Evolutionary conservation across 2,329 filamentous ascomycete genomes (phyloP).

Genomic region (Teratosphaeria pseudoeucalypti): DNA sequence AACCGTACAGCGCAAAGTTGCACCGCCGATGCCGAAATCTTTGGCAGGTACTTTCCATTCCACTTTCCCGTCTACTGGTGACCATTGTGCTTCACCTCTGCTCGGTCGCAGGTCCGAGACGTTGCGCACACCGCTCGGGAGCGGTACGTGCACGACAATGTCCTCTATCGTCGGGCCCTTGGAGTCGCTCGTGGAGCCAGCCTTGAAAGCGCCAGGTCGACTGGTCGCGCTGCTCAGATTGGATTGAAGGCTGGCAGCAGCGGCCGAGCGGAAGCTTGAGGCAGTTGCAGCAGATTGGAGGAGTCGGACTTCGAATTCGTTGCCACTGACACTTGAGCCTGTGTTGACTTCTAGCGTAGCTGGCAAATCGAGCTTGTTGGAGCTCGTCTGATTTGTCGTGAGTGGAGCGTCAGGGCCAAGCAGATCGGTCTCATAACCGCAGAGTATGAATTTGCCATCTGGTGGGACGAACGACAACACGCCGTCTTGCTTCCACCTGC

Average conservation of each 20-base stretch:
- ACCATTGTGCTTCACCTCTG: constrained; percentile 75
- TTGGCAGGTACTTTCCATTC: constrained; percentile 78
- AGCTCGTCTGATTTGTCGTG: constrained; percentile 11
- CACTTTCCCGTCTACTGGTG: constrained; percentile 57
- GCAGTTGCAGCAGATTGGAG: constrained; percentile 41
- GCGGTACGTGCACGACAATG: constrained; percentile 64
- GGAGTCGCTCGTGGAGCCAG: constrained; percentile 13
- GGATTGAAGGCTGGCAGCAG: constrained; percentile 20
- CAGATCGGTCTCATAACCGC: constrained; percentile 88
- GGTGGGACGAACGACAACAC: constrained; percentile 94
- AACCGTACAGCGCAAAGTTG: constrained; percentile 67
- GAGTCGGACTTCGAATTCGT: constrained; percentile 81
- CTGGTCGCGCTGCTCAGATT: constrained; percentile 9
- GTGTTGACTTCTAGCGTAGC: constrained; percentile 74
- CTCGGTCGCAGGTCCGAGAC: constrained; percentile 71
- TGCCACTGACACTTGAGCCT: constrained; percentile 60
- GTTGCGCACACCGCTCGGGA: constrained; percentile 70
- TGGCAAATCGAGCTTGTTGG: constrained; percentile 71
- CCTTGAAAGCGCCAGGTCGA: constrained; percentile 14
- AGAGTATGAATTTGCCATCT: constrained; percentile 85
- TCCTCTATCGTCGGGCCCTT: constrained; percentile 53
- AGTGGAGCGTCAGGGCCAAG: constrained; percentile 52
- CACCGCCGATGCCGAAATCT: constrained; percentile 46
- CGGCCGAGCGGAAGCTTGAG: constrained; percentile 11
- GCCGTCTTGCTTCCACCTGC: constrained; percentile 80